Evolutionary conservation across 192 early-diverging fungal genomes (phyloP), one percentile per base, ranked within the genome.

Genomic region (Coemansia umbellata): DNA sequence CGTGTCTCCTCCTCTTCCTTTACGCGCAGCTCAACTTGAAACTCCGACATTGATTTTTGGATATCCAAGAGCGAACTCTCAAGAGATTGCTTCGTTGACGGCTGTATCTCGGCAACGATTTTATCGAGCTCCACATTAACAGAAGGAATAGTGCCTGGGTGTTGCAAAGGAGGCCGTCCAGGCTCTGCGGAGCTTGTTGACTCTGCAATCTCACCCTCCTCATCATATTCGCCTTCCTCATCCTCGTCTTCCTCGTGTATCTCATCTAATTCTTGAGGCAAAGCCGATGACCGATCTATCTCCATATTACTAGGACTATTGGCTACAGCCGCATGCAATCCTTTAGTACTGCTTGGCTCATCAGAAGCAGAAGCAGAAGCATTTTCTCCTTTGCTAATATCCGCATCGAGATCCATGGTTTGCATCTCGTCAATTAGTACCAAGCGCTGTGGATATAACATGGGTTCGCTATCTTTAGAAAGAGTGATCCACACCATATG

Each of bases 161-260:
- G 11, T 7, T 27, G 36, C 0, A 33, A 1, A 21, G 33, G 43
- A 19, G 41, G 14, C n/a, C n/a, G n/a, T n/a, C n/a, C n/a, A n/a
- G n/a, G n/a, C 8, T 50, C 55, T 3, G 17, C 36, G 0, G 65
- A 51, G 23, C 23, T 26, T 5, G 28, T 26, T 5, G 22, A 26
- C 28, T 76, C 73, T 9, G 73, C 61, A 37, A 76, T 76, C 27
- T 76, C 73, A 15, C 73, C 73, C 32, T 76, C 73, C 43, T 76
- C 73, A 41, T 76, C 40, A 14, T 54, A 55, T 30, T 74, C 73
- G 66, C 66, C 57, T 5, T 69, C 73, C 23, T 56, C 53, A n/a
- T 17, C 60, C 14, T 55, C 55, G 18, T 57, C 55, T 0, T 8
- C 37, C 4, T 66, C 66, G 8, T 56, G 57, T 28, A 53, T 50